A percentile compares a stretch with the other conserved stretches of the same genome.
These are phyloP conservation scores for Oligophagozyma castellii DNA, from an alignment of 1,139 yeast genomes.

Conservation along the genomic window DNA sequence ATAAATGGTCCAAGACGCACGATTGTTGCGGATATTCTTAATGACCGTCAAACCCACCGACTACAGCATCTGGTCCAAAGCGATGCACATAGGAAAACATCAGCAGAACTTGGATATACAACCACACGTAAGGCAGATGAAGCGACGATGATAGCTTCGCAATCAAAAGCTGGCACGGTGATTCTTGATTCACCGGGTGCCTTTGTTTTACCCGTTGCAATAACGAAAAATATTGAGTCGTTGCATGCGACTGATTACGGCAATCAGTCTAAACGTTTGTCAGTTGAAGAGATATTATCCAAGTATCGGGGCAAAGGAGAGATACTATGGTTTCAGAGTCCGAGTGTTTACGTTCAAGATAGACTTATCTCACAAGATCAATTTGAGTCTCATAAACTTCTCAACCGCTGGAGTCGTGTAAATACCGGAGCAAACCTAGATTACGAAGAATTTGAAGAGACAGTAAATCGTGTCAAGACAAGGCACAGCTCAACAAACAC, in stretches of 20 bases:
- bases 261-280: constrained; percentile 20
- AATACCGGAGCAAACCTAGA: constrained; percentile 9
- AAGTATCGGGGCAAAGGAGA: constrained; percentile 29
- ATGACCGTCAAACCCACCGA: constrained; percentile 1
- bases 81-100: constrained; percentile 8
- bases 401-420: constrained; percentile 8
- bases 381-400: not conserved
- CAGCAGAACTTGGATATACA: constrained; percentile 11
- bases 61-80: constrained; percentile 14
- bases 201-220: constrained; percentile 15
- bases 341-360: constrained; percentile 49
- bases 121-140: constrained; percentile 11
- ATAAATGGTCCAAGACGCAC: constrained; percentile 3
- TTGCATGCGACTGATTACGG: constrained; percentile 18
- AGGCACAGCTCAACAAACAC: constrained; percentile 1
- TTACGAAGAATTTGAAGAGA: constrained; percentile 16
- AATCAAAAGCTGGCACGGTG: constrained; percentile 11
- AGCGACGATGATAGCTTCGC: constrained; percentile 14
- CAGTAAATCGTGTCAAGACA: constrained; percentile 5
- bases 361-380: constrained; percentile 27
- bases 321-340: constrained; percentile 68
- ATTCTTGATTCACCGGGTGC: constrained; percentile 18
- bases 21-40: constrained; percentile 6
- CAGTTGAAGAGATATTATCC: constrained; percentile 18
- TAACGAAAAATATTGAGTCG: constrained; percentile 14